These are phyloP conservation scores for Ascobolus immersus DNA, from an alignment of 495 filamentous ascomycete species.

Conservation along the genomic window DNA sequence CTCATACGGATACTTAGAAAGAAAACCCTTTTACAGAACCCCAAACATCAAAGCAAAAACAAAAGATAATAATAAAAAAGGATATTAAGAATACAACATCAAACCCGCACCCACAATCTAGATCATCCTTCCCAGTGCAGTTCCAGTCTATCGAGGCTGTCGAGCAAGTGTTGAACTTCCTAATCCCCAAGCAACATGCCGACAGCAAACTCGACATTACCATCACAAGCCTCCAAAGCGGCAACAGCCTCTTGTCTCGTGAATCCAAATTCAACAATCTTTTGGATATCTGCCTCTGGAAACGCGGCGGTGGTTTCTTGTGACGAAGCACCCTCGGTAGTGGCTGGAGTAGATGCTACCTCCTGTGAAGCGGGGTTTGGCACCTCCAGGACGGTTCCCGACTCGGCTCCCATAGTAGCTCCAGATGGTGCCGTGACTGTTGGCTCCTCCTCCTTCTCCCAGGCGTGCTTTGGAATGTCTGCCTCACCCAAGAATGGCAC, in stretches of 20 bases:
- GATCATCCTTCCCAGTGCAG: no score
- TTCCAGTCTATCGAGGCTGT: no score
- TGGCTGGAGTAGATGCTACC: slow-evolving; percentile 17
- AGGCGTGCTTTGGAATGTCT: slow-evolving; percentile 58
- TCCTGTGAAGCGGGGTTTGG: slow-evolving; percentile 20
- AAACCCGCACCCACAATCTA: no score
- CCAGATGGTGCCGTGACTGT: slow-evolving; percentile 66
- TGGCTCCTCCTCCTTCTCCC: slow-evolving; percentile 54
- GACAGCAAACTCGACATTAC: slow-evolving; percentile 68
- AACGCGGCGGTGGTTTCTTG: slow-evolving; percentile 19
- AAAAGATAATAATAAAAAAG: no score
- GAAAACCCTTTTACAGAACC: no score
- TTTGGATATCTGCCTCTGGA: slow-evolving; percentile 36
- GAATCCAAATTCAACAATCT: slow-evolving; percentile 57
- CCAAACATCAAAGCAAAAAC: no score
- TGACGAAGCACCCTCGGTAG: slow-evolving; percentile 1
- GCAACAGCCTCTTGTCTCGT: slow-evolving; percentile 48
- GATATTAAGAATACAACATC: no score
- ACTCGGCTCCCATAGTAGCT: slow-evolving; percentile 55
- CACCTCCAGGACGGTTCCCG: slow-evolving; percentile 53
- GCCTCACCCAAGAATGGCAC: slow-evolving; percentile 77
- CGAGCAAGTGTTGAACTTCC: no score
- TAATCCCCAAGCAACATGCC: slow-evolving; percentile 45
- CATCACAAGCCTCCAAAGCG: slow-evolving; percentile 56
- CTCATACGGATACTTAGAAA: no score